phyloP scores from a whole-genome alignment of 1,284 basidiomycete genomes.

The Boletellus sp. region DNA sequence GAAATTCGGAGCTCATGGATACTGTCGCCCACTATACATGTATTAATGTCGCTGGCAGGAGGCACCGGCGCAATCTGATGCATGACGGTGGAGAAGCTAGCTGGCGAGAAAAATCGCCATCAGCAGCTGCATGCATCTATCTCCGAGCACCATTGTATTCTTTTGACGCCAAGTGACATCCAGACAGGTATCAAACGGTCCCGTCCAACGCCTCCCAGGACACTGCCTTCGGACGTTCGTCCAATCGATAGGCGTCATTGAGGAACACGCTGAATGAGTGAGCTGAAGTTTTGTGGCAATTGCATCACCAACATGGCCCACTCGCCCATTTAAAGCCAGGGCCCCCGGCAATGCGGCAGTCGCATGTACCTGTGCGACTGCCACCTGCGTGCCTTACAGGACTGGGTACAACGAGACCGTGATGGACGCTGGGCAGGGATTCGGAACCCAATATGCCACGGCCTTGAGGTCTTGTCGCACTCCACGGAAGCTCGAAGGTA shows the following conservation, averaged over 20 bases:
- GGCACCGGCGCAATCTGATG: background rate
- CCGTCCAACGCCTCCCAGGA: background rate
- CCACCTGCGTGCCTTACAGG: too few relatives aligned
- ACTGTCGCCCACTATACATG: slow-evolving; percentile 19
- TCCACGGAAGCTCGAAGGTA: slow-evolving; percentile 4
- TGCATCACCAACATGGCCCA: slow-evolving; percentile 1
- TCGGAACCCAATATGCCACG: slow-evolving; percentile 7
- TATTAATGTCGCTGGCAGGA: slow-evolving; percentile 6
- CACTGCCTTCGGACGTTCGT: slow-evolving; percentile 4
- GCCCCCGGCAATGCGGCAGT: slow-evolving; percentile 17
- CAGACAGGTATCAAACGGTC: slow-evolving; percentile 5
- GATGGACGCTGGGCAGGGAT: slow-evolving; percentile 12
- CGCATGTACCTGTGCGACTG: slow-evolving; percentile 7
- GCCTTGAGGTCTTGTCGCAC: slow-evolving; percentile 12
- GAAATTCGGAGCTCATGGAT: too few relatives aligned
- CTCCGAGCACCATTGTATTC: background rate
- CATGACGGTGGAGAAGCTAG: background rate
- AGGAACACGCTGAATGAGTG: slow-evolving; percentile 16
- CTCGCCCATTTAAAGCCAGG: background rate
- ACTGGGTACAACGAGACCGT: background rate
- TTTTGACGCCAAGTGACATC: background rate
- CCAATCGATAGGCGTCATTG: slow-evolving; percentile 13
- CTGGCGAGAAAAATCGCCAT: background rate
- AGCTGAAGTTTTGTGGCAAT: slow-evolving; percentile 2
- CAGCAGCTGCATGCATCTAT: slow-evolving; percentile 16